phyloP scores from a whole-genome alignment of 495 filamentous ascomycete species.

The Tuber melanosporum region DNA sequence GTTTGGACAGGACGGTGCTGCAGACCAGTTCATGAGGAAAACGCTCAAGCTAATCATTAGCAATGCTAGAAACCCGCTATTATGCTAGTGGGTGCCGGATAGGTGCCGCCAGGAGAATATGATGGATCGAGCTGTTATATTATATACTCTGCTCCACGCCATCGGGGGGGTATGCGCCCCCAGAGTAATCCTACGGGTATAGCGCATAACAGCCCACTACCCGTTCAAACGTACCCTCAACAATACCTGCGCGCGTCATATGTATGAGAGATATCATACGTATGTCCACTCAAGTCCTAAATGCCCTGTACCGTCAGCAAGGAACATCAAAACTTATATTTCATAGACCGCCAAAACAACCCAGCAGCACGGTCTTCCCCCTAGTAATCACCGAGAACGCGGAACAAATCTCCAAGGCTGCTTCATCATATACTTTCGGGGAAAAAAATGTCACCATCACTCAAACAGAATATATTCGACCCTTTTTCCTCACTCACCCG shows the following conservation, averaged over 20 bases:
- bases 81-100: too few relatives aligned
- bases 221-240: neutral
- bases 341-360: neutral
- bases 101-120: too few relatives aligned
- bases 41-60: too few relatives aligned
- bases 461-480: neutral
- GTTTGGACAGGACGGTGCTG: too few relatives aligned
- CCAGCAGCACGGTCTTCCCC: neutral
- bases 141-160: too few relatives aligned
- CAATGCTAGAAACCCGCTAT: too few relatives aligned
- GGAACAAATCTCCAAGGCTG: neutral
- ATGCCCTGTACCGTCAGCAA: neutral
- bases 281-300: neutral
- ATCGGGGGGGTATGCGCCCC: too few relatives aligned
- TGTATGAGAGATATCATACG: too few relatives aligned
- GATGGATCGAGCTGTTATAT: too few relatives aligned
- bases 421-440: neutral
- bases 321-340: neutral
- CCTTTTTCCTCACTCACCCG: neutral
- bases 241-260: neutral
- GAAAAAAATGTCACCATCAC: neutral
- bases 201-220: too few relatives aligned
- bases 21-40: too few relatives aligned
- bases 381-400: neutral
- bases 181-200: too few relatives aligned